Conservation (phyloP, 805 yeast species). For the Ogataea allantospora region DNA sequence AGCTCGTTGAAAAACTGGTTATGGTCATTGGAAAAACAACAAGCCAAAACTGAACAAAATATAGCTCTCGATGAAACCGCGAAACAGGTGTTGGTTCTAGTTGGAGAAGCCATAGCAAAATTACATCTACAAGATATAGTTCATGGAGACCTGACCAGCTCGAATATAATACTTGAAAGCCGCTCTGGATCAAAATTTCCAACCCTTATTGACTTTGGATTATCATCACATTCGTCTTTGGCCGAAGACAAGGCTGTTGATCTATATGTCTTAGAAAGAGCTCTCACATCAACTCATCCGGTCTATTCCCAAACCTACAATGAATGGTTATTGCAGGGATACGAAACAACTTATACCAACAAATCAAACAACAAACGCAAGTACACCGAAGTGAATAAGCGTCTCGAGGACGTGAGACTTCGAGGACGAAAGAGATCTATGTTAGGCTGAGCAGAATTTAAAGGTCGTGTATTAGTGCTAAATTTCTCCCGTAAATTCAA, state of each 20-base stretch:
- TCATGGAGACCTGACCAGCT: constrained; percentile 93
- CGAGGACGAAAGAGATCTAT: constrained; percentile 95
- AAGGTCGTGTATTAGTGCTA: constrained; percentile 7
- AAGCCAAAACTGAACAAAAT: constrained; percentile 20
- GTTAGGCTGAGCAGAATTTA: constrained; percentile 53
- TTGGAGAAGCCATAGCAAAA: constrained; percentile 66
- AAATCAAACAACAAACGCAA: constrained; percentile 38
- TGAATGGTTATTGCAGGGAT: constrained; percentile 72
- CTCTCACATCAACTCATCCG: constrained; percentile 89
- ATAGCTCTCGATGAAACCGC: constrained; percentile 37
- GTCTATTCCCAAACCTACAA: constrained; percentile 61
- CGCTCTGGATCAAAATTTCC: constrained; percentile 39
- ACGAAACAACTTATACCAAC: constrained; percentile 40
- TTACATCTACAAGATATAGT: constrained; percentile 76
- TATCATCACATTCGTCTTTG: constrained; percentile 70
- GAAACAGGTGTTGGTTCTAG: constrained; percentile 43
- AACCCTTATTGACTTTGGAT: constrained; percentile 84
- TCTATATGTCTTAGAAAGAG: constrained; percentile 88
- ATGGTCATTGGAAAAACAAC: constrained; percentile 54
- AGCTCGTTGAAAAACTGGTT: constrained; percentile 72
- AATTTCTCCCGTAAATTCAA: not conserved
- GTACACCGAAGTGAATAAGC: constrained; percentile 51
- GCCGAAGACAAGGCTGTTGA: constrained; percentile 98
- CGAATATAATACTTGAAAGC: constrained; percentile 64
- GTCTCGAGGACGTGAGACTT: constrained; percentile 80